Conservation (phyloP, 192 early-diverging fungal genomes). For the Coemansia sp. region DNA sequence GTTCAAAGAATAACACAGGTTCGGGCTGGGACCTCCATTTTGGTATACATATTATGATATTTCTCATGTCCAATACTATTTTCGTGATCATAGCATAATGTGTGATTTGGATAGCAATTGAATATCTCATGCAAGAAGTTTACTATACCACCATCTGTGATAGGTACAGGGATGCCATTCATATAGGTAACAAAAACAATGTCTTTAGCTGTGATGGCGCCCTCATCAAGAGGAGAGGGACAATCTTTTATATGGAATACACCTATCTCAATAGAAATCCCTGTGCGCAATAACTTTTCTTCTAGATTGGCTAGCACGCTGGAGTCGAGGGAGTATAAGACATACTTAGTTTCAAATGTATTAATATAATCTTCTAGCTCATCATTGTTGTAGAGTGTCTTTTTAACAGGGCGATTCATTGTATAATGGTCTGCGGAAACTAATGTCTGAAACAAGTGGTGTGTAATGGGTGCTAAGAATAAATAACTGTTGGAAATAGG, state of each 20-base stretch:
- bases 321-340: not conserved
- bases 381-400: not conserved
- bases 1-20: not conserved
- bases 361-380: no score
- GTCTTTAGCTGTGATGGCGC: not conserved
- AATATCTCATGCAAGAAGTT: no score
- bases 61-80: not conserved
- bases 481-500: no score
- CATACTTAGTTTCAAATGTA: not conserved
- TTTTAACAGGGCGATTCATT: no score
- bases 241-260: no score
- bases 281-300: no score
- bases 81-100: not conserved
- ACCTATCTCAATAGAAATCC: no score
- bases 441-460: no score
- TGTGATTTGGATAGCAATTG: no score
- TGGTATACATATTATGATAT: not conserved
- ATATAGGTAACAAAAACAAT: not conserved
- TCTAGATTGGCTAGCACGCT: not conserved
- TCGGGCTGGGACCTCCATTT: not conserved
- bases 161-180: not conserved
- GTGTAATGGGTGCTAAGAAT: no score
- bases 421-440: no score
- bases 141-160: not conserved
- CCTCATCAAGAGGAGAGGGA: no score